These are phyloP conservation scores for Phellinidium pouzarii DNA, from an alignment of 1,284 basidiomycete species.

Conservation along the genomic window DNA sequence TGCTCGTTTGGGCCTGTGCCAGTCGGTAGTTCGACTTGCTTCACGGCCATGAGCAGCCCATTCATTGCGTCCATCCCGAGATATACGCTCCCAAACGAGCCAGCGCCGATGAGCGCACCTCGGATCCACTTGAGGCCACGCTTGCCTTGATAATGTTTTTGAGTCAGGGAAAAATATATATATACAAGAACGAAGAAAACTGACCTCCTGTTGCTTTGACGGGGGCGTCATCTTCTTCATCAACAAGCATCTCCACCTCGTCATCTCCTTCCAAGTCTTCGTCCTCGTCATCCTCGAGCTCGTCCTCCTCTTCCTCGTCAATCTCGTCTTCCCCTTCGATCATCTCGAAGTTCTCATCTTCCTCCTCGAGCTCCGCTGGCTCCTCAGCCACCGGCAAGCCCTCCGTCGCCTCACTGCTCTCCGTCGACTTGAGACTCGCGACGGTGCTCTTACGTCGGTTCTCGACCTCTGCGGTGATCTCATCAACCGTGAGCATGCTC, in stretches of 20 bases:
- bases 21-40: slow-evolving; percentile 93
- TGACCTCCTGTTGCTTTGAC: slow-evolving; percentile 55
- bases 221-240: slow-evolving; percentile 40
- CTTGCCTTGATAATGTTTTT: slow-evolving; percentile 31
- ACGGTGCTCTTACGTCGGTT: slow-evolving; percentile 56
- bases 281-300: slow-evolving; percentile 29
- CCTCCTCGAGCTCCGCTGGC: slow-evolving; percentile 51
- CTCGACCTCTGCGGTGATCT: slow-evolving; percentile 96
- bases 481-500: slow-evolving; percentile 91
- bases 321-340: slow-evolving; percentile 31
- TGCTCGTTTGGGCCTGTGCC: slow-evolving; percentile 86
- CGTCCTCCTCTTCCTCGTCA: slow-evolving; percentile 35
- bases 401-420: slow-evolving; percentile 31
- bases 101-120: slow-evolving; percentile 94
- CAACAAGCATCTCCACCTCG: slow-evolving; percentile 41
- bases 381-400: slow-evolving; percentile 14
- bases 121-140: slow-evolving; percentile 96
- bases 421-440: slow-evolving; percentile 42
- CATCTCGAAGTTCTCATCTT: slow-evolving; percentile 43
- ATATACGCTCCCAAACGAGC: slow-evolving; percentile 93
- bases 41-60: slow-evolving; percentile 97
- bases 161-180: neutral
- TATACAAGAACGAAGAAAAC: slow-evolving; percentile 23
- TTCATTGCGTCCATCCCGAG: slow-evolving; percentile 95
- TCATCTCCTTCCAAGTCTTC: slow-evolving; percentile 39